Evolutionary conservation across 805 yeast genomes (phyloP).

Genomic region (Teunomyces lycoperdinae): DNA sequence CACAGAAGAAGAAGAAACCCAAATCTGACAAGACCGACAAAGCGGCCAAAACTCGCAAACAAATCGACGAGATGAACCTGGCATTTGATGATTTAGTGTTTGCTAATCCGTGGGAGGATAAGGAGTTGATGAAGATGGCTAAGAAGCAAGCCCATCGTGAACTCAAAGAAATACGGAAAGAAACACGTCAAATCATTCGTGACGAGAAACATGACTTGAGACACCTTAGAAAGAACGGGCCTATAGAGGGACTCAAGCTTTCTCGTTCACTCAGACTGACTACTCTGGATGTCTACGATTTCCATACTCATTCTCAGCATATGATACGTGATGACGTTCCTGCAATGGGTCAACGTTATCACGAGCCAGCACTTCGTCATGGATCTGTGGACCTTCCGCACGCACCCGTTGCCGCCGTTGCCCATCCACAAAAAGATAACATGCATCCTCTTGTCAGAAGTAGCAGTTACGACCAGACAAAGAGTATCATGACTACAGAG

Average conservation of each 20-base stretch:
- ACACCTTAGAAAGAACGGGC: neutral
- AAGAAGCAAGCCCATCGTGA: neutral
- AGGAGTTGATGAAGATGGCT: neutral
- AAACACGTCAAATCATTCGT: neutral
- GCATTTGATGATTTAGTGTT: neutral
- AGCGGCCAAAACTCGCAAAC: neutral
- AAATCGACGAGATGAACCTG: constrained; percentile 7
- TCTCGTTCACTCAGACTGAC: constrained; percentile 2
- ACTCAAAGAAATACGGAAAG: neutral
- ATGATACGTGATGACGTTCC: neutral
- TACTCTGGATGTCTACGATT: constrained; percentile 2
- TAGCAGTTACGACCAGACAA: constrained; percentile 36
- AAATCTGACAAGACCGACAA: neutral
- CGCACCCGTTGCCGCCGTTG: neutral
- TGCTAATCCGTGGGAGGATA: constrained; percentile 7
- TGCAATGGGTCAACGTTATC: neutral
- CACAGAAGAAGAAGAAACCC: constrained; percentile 12
- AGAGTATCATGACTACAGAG: constrained; percentile 29
- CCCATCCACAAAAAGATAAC: neutral
- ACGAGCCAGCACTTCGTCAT: neutral
- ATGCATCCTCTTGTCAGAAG: constrained; percentile 15
- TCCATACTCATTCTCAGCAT: neutral
- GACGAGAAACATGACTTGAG: constrained; percentile 1
- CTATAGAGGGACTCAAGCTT: neutral
- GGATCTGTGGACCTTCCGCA: neutral